Conservation (phyloP, 139 green algal genomes). For the Eudorina sp. region DNA sequence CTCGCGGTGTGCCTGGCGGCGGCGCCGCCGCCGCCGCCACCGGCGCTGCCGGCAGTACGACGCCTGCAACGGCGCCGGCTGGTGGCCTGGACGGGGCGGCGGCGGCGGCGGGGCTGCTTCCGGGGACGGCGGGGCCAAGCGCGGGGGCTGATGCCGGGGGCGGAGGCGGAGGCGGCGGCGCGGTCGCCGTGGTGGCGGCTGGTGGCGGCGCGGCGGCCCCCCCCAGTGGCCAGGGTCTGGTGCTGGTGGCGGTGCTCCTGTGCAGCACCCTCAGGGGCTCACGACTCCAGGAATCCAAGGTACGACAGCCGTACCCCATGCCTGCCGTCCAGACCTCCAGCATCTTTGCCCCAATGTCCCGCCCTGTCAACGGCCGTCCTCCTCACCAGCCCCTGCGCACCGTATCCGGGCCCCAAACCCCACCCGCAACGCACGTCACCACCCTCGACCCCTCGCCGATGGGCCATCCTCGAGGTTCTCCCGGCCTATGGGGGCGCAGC, state of each 20-base stretch:
- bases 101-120: background rate
- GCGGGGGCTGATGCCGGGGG: background rate
- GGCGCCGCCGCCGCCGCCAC: background rate
- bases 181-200: background rate
- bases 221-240: conserved; percentile 72
- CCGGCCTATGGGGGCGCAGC: too few relatives aligned
- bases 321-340: background rate
- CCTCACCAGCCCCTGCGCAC: too few relatives aligned
- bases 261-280: conserved; percentile 87
- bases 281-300: conserved; percentile 74
- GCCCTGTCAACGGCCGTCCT: too few relatives aligned
- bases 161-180: background rate
- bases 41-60: background rate
- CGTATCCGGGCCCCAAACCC: too few relatives aligned
- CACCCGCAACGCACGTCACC: too few relatives aligned
- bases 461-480: too few relatives aligned
- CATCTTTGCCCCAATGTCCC: too few relatives aligned
- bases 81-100: background rate
- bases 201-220: conserved; percentile 75
- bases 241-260: conserved; percentile 85
- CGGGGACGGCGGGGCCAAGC: background rate
- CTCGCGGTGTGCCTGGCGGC: background rate
- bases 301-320: background rate
- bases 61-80: too few relatives aligned
- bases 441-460: too few relatives aligned